Percentiles rank a stretch among this genome's conserved stretches.
Evolutionary conservation across 176 grass and related monocot species (phyloP).

Genomic region (Lolium rigidum): DNA sequence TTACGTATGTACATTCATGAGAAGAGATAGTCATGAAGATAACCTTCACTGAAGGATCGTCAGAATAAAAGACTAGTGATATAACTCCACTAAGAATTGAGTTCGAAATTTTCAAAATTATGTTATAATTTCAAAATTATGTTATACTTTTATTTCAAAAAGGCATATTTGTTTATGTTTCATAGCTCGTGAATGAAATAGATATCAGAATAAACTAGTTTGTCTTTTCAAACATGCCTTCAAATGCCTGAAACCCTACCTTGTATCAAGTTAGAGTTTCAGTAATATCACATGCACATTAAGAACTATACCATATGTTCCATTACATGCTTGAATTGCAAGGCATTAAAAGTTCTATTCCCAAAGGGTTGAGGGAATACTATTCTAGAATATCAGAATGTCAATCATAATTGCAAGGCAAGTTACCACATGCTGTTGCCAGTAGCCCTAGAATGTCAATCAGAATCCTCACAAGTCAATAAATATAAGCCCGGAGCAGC

Average conservation of each 20-base stretch:
- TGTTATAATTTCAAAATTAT: neutral
- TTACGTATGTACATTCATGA: neutral
- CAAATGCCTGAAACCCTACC: neutral
- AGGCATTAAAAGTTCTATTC: slow-evolving; percentile 24
- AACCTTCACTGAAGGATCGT: neutral
- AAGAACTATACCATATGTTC: neutral
- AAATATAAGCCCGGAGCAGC: slow-evolving; percentile 22
- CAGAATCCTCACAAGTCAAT: slow-evolving; percentile 49
- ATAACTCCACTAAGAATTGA: neutral
- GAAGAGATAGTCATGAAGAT: neutral
- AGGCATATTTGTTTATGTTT: neutral
- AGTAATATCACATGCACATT: slow-evolving; percentile 26
- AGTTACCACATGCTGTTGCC: slow-evolving; percentile 19
- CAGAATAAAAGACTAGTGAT: neutral
- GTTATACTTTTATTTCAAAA: neutral
- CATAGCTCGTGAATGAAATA: slow-evolving; percentile 12
- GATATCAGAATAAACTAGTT: neutral
- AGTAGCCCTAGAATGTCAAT: slow-evolving; percentile 55
- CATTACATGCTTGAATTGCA: slow-evolving; percentile 26
- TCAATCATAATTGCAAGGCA: slow-evolving; percentile 42
- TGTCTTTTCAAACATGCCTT: neutral
- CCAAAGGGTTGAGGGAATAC: slow-evolving; percentile 38
- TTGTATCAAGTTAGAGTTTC: neutral
- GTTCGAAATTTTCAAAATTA: neutral
- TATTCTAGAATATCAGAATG: slow-evolving; percentile 40